phyloP scores from a whole-genome alignment of 805 yeast genomes.

The Monosporozyma servazzii region DNA sequence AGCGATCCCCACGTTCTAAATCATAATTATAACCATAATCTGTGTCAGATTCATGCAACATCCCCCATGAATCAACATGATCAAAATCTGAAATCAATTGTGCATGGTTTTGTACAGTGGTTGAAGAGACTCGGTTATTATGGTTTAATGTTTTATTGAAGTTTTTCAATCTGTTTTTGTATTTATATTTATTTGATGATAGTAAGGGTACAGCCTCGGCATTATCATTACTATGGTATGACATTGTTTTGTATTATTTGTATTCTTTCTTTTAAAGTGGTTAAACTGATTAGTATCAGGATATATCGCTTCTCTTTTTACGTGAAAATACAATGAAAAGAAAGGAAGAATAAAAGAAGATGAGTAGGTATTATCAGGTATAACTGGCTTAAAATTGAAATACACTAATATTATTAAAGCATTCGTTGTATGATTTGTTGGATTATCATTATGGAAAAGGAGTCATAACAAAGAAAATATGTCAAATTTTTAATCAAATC shows the following conservation, averaged over 20 bases:
- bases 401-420: background rate
- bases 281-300: background rate
- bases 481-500: background rate
- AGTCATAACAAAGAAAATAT: background rate
- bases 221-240: background rate
- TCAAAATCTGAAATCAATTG: constrained; percentile 22
- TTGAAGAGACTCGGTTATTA: constrained; percentile 3
- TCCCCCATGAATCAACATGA: constrained; percentile 28
- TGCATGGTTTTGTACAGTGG: background rate
- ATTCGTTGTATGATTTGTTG: background rate
- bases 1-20: constrained; percentile 7
- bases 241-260: background rate
- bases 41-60: constrained; percentile 23
- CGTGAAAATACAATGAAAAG: background rate
- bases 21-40: constrained; percentile 12
- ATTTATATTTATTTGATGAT: background rate
- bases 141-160: background rate
- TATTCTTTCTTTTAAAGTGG: background rate
- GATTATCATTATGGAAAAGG: background rate
- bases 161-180: background rate
- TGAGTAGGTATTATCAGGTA: background rate
- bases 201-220: background rate
- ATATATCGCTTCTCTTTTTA: background rate
- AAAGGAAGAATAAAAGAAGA: background rate
- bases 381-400: background rate